Conservation (phyloP, 305 asterid species). For the Rubia peregrina region DNA sequence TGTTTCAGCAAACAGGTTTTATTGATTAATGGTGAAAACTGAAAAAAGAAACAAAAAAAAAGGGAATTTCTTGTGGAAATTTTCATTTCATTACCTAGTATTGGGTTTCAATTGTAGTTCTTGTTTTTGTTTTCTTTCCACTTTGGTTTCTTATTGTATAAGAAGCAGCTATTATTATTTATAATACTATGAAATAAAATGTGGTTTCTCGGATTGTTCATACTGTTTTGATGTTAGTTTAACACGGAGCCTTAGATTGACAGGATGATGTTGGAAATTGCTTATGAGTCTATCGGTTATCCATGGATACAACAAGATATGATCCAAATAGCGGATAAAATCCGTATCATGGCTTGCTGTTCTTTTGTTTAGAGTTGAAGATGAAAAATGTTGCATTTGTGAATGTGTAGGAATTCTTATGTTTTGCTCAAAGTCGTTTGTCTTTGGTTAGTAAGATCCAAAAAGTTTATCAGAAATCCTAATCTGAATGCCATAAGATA, state of each 20-base stretch:
- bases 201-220: constrained; percentile 1
- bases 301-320: too few species aligned
- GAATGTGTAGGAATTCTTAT: not conserved
- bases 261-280: too few species aligned
- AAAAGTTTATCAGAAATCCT: not conserved
- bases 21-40: constrained; percentile 37
- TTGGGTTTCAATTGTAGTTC: not conserved
- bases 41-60: not conserved
- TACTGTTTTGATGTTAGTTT: not conserved
- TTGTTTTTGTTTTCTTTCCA: not conserved
- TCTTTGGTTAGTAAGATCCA: not conserved
- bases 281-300: too few species aligned
- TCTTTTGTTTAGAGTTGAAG: not conserved
- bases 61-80: not conserved
- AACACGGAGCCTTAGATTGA: too few species aligned
- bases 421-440: not conserved
- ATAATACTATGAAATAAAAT: constrained; percentile 5
- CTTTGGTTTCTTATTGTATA: not conserved
- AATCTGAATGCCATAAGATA: not conserved
- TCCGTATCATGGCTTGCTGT: too few species aligned
- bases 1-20: constrained; percentile 82
- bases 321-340: too few species aligned
- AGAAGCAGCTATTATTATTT: not conserved
- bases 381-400: not conserved
- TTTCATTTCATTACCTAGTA: not conserved